Evolutionary conservation across 228 moss, liverwort and hornwort genomes (phyloP).

Genomic region (Sphagnum magellanicum): DNA sequence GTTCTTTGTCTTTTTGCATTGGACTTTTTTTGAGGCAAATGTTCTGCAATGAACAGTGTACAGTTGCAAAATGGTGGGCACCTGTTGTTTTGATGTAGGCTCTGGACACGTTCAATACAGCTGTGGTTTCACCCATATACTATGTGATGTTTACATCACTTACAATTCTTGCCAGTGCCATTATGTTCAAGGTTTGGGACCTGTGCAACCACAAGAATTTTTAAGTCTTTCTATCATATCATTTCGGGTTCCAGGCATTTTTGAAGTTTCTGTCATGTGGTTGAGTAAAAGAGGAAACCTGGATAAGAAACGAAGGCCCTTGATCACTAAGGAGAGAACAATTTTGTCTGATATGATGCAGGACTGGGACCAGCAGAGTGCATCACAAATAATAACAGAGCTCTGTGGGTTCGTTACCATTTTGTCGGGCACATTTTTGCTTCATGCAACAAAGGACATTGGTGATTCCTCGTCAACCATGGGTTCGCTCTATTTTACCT

Average conservation of each 20-base stretch:
- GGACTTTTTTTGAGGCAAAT: constrained; percentile 2
- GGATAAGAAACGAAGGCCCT: too few species aligned
- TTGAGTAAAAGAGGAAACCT: too few species aligned
- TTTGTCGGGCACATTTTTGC: constrained; percentile 88
- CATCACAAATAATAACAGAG: constrained; percentile 73
- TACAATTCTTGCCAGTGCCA: constrained; percentile 91
- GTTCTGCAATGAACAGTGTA: too few species aligned
- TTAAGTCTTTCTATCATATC: too few species aligned
- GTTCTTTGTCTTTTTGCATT: constrained; percentile 16
- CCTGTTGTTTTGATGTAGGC: constrained; percentile 33
- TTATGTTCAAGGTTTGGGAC: constrained; percentile 73
- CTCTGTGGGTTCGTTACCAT: constrained; percentile 90
- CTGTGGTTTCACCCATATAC: constrained; percentile 89
- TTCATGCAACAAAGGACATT: constrained; percentile 93
- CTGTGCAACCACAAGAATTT: too few species aligned
- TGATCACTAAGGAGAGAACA: too few species aligned
- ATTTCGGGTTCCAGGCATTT: too few species aligned
- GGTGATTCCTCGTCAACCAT: constrained; percentile 47
- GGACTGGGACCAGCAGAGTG: constrained; percentile 85
- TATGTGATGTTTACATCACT: constrained; percentile 96
- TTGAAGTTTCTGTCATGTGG: too few species aligned
- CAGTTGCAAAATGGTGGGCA: too few species aligned
- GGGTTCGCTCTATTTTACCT: constrained; percentile 22
- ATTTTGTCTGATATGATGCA: constrained; percentile 9
- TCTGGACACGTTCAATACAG: constrained; percentile 90